These are phyloP conservation scores for Corymbia calophylla DNA, from an alignment of 441 rosid genomes.

Conservation along the genomic window DNA sequence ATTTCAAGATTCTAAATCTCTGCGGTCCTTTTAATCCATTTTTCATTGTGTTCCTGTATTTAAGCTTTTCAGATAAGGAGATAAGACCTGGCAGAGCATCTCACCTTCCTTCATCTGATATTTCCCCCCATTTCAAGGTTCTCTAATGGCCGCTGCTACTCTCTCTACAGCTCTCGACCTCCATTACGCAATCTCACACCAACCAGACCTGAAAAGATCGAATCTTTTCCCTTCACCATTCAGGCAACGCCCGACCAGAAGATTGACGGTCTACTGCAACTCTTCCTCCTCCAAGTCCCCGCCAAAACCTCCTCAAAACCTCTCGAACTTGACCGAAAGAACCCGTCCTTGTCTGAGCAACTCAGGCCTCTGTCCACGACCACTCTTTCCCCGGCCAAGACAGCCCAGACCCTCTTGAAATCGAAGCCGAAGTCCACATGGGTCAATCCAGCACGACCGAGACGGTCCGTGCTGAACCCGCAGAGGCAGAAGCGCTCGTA, in stretches of 20 bases:
- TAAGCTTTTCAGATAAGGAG: no score
- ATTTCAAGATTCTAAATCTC: not conserved
- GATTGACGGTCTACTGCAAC: constrained; percentile 38
- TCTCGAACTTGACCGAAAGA: constrained; percentile 22
- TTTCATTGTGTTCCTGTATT: no score
- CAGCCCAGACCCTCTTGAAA: constrained; percentile 27
- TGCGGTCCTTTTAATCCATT: not conserved
- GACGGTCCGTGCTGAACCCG: constrained; percentile 76
- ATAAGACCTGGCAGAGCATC: not conserved
- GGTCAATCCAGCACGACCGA: constrained; percentile 85
- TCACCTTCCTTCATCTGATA: not conserved
- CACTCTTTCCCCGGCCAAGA: constrained; percentile 35
- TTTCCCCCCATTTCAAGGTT: not conserved
- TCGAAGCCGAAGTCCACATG: constrained; percentile 80
- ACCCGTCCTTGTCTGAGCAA: constrained; percentile 75
- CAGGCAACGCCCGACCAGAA: constrained; percentile 18
- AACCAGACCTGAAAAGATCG: constrained; percentile 30
- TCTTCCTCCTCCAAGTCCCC: constrained; percentile 29
- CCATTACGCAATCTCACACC: constrained; percentile 22
- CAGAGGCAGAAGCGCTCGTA: constrained; percentile 70
- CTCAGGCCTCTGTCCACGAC: constrained; percentile 72
- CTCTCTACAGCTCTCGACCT: constrained; percentile 58
- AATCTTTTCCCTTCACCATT: constrained; percentile 23
- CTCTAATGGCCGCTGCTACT: constrained; percentile 64
- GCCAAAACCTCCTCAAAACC: constrained; percentile 26